A percentile compares a stretch with the other conserved stretches of the same genome.
Conservation (phyloP, 805 yeast genomes). For the Middelhovenomyces tepae region DNA sequence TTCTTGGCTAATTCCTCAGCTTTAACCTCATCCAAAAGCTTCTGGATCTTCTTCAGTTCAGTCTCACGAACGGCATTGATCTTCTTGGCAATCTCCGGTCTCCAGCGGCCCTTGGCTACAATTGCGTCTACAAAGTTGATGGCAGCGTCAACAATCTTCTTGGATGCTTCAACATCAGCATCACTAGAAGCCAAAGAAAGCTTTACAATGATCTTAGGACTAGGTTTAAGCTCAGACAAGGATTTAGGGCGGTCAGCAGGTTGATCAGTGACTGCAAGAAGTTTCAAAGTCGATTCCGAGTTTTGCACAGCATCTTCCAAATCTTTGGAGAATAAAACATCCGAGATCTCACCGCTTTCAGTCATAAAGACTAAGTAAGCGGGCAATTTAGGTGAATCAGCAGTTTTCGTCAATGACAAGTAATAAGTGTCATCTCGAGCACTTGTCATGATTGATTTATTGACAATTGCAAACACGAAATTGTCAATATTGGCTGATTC, state of each 20-base stretch:
- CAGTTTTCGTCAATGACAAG: conserved; percentile 74
- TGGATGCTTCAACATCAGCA: conserved; percentile 41
- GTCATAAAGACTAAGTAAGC: conserved; percentile 75
- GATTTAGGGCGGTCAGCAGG: conserved; percentile 61
- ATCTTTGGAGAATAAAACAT: conserved; percentile 45
- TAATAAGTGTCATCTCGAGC: conserved; percentile 70
- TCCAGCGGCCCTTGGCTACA: conserved; percentile 42
- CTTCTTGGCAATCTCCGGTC: conserved; percentile 70
- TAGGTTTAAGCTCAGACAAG: conserved; percentile 45
- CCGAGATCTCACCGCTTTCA: conserved; percentile 77
- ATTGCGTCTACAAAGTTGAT: conserved; percentile 52
- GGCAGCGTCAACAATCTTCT: conserved; percentile 44
- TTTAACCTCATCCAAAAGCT: conserved; percentile 53
- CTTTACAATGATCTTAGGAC: conserved; percentile 36
- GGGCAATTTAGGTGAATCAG: conserved; percentile 67
- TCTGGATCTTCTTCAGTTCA: conserved; percentile 62
- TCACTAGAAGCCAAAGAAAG: conserved; percentile 47
- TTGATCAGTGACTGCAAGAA: conserved; percentile 76
- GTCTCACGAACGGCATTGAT: conserved; percentile 66
- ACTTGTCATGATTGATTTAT: conserved; percentile 73
- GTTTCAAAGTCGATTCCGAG: conserved; percentile 45
- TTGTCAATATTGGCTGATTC: conserved; percentile 46
- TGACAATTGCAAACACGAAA: conserved; percentile 75
- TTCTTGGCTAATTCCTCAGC: conserved; percentile 63
- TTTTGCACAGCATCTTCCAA: conserved; percentile 36